Evolutionary conservation across 495 filamentous ascomycete genomes (phyloP), one percentile per base, ranked within the genome.

Genomic region (Neurospora africana): DNA sequence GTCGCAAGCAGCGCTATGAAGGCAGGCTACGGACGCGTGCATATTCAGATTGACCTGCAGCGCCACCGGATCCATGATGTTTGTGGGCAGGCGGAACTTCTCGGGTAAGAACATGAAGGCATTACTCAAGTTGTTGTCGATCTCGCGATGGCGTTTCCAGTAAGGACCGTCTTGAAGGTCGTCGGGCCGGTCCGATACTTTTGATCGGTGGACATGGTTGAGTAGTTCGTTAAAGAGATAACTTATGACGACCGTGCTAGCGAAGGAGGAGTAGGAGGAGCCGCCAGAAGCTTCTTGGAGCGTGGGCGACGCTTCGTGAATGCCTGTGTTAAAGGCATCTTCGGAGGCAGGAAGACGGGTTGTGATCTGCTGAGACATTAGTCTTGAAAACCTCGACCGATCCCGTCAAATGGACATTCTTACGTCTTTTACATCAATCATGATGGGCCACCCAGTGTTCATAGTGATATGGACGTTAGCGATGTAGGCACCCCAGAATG

Each of bases 401-500:
- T 40, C 21, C 17, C 7, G 27, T 27, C 37, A 17, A 27, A 1
- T 27, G 47, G 1, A 1, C 47, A 8, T 35, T 36, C 79, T 70
- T 75, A 81, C 84, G 61, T 84, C 80, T 41, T 76, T 73, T 5
- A 76, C 65, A 37, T 85, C 81, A 67, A 86, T 81, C 33, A 86
- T 69, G 36, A 76, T 77, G 8, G 85, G 82, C 84, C 83, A 87
- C 1, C 84, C 84, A 3, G 84, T 84, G 27, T 82, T 84, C 61
- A 84, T 81, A 69, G 78, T 81, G 23, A 78, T 80, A 67, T 86
- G 86, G 23, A 81, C 78, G 72, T 89, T 86, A 33, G 87, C 81
- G 30, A 81, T 80, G 65, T 86, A 88, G 1, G 83, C 78, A 10
- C 79, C 82, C 87, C 86, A 89, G 71, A 88, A 88, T 5, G 83